A percentile compares a stretch with the other conserved stretches of the same genome.
These are phyloP conservation scores for Pythium inflatum DNA, from an alignment of 352 stramenopile genomes.

Conservation along the genomic window DNA sequence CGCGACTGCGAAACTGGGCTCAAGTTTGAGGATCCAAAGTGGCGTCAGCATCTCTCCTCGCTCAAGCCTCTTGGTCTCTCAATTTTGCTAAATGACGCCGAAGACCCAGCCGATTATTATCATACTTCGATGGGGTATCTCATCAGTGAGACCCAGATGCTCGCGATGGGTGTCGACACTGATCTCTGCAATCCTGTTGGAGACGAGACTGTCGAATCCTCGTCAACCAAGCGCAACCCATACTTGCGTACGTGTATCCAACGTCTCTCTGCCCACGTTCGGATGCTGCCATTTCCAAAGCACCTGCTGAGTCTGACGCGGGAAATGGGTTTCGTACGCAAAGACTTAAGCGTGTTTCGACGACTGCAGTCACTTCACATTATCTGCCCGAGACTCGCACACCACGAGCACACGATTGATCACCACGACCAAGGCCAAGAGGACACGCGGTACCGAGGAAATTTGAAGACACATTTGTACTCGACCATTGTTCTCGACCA, in stretches of 20 bases:
- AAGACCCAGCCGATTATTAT: constrained; percentile 70
- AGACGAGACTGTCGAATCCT: background rate
- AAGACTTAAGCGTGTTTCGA: constrained; percentile 72
- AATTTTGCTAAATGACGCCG: constrained; percentile 81
- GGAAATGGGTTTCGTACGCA: constrained; percentile 81
- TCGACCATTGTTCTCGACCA: constrained; percentile 86
- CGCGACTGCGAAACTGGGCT: constrained; percentile 72
- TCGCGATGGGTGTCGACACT: constrained; percentile 7
- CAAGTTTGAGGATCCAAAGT: constrained; percentile 89
- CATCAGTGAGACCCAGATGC: constrained; percentile 52
- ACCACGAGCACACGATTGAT: constrained; percentile 84
- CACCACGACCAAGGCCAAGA: constrained; percentile 87
- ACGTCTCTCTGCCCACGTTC: constrained; percentile 78
- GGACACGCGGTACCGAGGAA: constrained; percentile 80
- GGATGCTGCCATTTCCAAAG: constrained; percentile 84
- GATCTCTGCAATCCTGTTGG: background rate
- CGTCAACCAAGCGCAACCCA: constrained; percentile 37
- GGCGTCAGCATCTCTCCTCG: constrained; percentile 73
- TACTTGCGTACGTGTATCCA: constrained; percentile 72
- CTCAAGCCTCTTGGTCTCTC: constrained; percentile 82
- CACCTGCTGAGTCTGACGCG: constrained; percentile 78
- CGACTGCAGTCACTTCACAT: constrained; percentile 79
- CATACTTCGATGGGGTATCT: constrained; percentile 73
- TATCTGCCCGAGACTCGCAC: constrained; percentile 77
- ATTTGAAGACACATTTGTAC: constrained; percentile 87